A percentile compares a stretch with the other conserved stretches of the same genome.
phyloP scores from a whole-genome alignment of 2,329 filamentous ascomycete genomes.

The Xylaria arbuscula region DNA sequence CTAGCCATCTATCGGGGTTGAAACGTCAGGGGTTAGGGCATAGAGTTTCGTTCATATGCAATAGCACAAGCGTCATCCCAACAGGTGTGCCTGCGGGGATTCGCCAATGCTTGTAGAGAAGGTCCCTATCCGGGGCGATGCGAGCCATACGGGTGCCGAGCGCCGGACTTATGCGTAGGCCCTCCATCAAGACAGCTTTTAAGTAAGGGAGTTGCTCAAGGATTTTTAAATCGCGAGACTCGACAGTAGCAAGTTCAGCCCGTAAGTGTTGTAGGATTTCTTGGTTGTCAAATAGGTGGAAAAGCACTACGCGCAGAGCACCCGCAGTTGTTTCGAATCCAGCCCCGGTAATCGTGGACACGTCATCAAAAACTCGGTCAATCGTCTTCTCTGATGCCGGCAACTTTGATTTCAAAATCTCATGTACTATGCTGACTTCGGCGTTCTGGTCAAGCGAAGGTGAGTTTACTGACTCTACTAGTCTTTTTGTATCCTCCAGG shows the following conservation, averaged over 20 bases:
- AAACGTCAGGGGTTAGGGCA: conserved; percentile 42
- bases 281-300: conserved; percentile 36
- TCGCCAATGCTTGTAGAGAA: conserved; percentile 40
- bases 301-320: conserved; percentile 34
- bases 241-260: conserved; percentile 22
- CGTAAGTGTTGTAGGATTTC: conserved; percentile 36
- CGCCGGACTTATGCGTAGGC: conserved; percentile 57
- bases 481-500: conserved; percentile 12
- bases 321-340: conserved; percentile 37
- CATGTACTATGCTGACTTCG: conserved; percentile 29
- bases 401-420: conserved; percentile 34
- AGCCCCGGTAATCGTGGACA: conserved; percentile 31
- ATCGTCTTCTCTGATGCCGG: conserved; percentile 33
- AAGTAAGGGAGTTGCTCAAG: conserved; percentile 52
- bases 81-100: conserved; percentile 47
- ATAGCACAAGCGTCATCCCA: conserved; percentile 44
- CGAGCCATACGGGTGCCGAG: conserved; percentile 55
- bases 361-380: conserved; percentile 33
- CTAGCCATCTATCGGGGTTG: conserved; percentile 49
- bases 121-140: conserved; percentile 51
- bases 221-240: conserved; percentile 13
- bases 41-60: conserved; percentile 42
- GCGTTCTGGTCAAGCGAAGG: not conserved
- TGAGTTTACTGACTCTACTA: conserved; percentile 2
- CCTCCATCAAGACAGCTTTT: conserved; percentile 58